Conservation (phyloP, 2,329 filamentous ascomycete genomes). For the Decorospora gaudefroyi region DNA sequence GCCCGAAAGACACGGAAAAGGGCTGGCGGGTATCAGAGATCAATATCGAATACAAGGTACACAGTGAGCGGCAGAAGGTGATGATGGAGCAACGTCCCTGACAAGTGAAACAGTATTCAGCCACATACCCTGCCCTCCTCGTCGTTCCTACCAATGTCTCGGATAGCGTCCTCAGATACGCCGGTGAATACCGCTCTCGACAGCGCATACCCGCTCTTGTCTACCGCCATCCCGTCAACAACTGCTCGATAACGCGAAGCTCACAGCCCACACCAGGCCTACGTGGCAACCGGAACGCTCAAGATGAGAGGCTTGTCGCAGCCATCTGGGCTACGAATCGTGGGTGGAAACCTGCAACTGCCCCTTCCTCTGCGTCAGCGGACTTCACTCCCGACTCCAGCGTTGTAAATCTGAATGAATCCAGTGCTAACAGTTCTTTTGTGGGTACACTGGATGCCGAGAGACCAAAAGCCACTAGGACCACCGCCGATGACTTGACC, state of each 20-base stretch:
- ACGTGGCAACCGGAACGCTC: constrained; percentile 84
- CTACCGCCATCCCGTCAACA: constrained; percentile 95
- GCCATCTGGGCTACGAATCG: constrained; percentile 80
- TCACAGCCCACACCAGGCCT: constrained; percentile 90
- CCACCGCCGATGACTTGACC: constrained; percentile 35
- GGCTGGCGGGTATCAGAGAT: constrained; percentile 91
- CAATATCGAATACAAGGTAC: constrained; percentile 78
- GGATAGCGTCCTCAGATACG: constrained; percentile 96
- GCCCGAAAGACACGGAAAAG: constrained; percentile 73
- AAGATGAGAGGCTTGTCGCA: constrained; percentile 91
- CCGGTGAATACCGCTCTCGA: constrained; percentile 83
- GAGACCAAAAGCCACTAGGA: constrained; percentile 24
- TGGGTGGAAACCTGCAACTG: constrained; percentile 40
- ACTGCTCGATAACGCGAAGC: constrained; percentile 93
- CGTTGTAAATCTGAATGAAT: constrained; percentile 39
- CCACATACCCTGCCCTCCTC: constrained; percentile 85
- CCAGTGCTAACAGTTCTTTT: constrained; percentile 44
- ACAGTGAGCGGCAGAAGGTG: constrained; percentile 1
- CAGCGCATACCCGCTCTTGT: constrained; percentile 86
- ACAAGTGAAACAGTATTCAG: constrained; percentile 66
- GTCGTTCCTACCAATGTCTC: constrained; percentile 88
- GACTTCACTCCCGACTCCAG: constrained; percentile 42
- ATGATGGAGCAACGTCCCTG: constrained; percentile 11
- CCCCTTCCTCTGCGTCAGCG: constrained; percentile 31
- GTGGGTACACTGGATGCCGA: constrained; percentile 38